These are phyloP conservation scores for Botrytis pseudocinerea DNA, from an alignment of 2,329 filamentous ascomycete genomes.

Conservation along the genomic window DNA sequence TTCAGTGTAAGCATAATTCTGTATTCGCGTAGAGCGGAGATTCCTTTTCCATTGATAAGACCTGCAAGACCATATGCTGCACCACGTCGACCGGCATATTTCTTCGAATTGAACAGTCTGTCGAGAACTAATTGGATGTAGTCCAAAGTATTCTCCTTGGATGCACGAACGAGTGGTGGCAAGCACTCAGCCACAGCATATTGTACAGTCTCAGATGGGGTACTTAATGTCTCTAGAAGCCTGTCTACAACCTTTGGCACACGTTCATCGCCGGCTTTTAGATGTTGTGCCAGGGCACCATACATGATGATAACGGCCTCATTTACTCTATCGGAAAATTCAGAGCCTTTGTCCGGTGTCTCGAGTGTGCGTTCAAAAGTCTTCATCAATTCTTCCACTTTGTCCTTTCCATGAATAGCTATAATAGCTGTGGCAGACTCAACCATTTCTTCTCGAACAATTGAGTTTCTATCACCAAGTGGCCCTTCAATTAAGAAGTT, in stretches of 20 bases:
- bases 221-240: slow-evolving; percentile 82
- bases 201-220: slow-evolving; percentile 94
- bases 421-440: slow-evolving; percentile 84
- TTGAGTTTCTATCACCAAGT: slow-evolving; percentile 75
- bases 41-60: slow-evolving; percentile 83
- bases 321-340: slow-evolving; percentile 85
- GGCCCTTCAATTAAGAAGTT: slow-evolving; percentile 87
- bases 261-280: slow-evolving; percentile 81
- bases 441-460: slow-evolving; percentile 86
- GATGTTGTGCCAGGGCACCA: slow-evolving; percentile 85
- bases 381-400: slow-evolving; percentile 88
- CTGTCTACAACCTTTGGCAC: slow-evolving; percentile 86
- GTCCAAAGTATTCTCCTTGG: slow-evolving; percentile 71
- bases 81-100: slow-evolving; percentile 88
- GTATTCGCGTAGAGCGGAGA: slow-evolving; percentile 78
- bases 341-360: slow-evolving; percentile 76
- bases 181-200: slow-evolving; percentile 94
- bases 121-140: slow-evolving; percentile 83
- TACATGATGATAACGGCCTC: slow-evolving; percentile 98
- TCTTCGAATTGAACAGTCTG: slow-evolving; percentile 81
- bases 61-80: slow-evolving; percentile 94
- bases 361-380: slow-evolving; percentile 89
- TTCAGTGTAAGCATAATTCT: slow-evolving; percentile 81
- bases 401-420: slow-evolving; percentile 73
- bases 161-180: slow-evolving; percentile 83